Percentiles rank a stretch among this genome's conserved stretches.
Evolutionary conservation across 768 basidiomycete genomes (phyloP).

Genomic region (Kockovaella imperatae): DNA sequence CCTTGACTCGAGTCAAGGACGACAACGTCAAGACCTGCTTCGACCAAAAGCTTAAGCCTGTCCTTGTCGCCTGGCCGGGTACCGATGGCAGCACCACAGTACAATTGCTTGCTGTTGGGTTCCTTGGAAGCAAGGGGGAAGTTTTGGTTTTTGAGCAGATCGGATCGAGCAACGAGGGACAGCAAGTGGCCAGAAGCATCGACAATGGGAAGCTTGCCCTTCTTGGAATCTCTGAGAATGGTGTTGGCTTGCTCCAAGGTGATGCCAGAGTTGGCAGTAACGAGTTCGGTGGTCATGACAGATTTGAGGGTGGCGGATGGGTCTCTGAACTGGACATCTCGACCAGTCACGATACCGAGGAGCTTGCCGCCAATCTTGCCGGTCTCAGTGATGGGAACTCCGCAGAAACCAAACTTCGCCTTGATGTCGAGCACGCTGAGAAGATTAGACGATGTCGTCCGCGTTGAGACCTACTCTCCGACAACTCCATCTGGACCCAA

Average conservation of each 20-base stretch:
- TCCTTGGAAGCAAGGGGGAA: constrained; percentile 91
- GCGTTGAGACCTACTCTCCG: constrained; percentile 52
- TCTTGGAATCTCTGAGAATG: constrained; percentile 91
- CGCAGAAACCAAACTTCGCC: constrained; percentile 81
- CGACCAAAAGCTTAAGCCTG: constrained; percentile 73
- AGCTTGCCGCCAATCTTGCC: constrained; percentile 84
- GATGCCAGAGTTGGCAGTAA: constrained; percentile 80
- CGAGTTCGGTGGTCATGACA: constrained; percentile 82
- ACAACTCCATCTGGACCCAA: constrained; percentile 69
- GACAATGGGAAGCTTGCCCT: constrained; percentile 89
- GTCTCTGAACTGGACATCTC: constrained; percentile 88
- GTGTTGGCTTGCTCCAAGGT: constrained; percentile 86
- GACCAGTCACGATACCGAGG: constrained; percentile 89
- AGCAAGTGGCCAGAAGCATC: constrained; percentile 60
- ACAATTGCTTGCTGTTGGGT: constrained; percentile 84
- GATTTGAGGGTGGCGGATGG: constrained; percentile 58
- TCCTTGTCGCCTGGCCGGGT: constrained; percentile 83
- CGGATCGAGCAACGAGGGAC: constrained; percentile 88
- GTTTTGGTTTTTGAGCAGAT: constrained; percentile 93
- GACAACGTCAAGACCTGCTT: constrained; percentile 91
- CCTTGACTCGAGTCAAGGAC: constrained; percentile 94
- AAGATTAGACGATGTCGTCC: constrained; percentile 1
- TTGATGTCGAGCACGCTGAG: constrained; percentile 76
- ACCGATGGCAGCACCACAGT: constrained; percentile 90
- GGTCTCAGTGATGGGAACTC: constrained; percentile 96